phyloP scores from a whole-genome alignment of 106 monocot species.

The Platanthera zijinensis region DNA sequence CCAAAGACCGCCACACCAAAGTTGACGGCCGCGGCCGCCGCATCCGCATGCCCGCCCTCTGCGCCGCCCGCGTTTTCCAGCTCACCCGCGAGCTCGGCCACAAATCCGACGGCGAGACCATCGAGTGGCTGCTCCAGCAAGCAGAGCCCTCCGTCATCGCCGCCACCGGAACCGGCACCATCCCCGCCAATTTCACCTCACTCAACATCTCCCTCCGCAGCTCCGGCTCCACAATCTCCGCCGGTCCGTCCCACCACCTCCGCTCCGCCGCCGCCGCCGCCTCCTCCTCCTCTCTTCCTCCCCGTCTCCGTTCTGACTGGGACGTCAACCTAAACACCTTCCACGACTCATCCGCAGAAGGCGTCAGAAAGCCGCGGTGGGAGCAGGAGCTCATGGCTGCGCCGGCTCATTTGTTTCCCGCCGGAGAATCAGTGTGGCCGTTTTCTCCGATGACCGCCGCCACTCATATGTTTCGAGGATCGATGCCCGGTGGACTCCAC shows the following conservation, averaged over 20 bases:
- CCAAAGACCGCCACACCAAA: conserved; percentile 83
- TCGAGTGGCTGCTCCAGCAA: conserved; percentile 85
- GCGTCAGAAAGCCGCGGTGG: conserved; percentile 48
- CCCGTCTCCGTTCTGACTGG: conserved; percentile 1
- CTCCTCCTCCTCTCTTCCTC: conserved; percentile 20
- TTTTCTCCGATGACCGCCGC: not conserved
- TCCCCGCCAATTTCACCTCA: conserved; percentile 83
- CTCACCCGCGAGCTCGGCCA: conserved; percentile 85
- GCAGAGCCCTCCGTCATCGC: conserved; percentile 83
- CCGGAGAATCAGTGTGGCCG: not conserved
- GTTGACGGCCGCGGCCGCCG: conserved; percentile 77
- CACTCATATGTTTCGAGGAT: conserved; percentile 1
- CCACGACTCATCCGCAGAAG: conserved; percentile 11
- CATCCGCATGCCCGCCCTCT: conserved; percentile 78
- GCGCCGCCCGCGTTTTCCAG: conserved; percentile 79
- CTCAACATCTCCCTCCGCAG: conserved; percentile 71
- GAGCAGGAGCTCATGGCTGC: conserved; percentile 46
- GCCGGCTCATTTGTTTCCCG: not conserved
- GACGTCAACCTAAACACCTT: not conserved
- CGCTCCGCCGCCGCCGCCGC: conserved; percentile 8
- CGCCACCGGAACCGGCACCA: conserved; percentile 80
- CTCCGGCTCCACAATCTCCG: conserved; percentile 45
- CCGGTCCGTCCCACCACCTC: conserved; percentile 5
- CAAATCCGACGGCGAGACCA: conserved; percentile 88
- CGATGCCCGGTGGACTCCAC: conserved; percentile 35